Base-by-base conservation (phyloP, 208 protist species). In the Wallacemonas sp. region DNA sequence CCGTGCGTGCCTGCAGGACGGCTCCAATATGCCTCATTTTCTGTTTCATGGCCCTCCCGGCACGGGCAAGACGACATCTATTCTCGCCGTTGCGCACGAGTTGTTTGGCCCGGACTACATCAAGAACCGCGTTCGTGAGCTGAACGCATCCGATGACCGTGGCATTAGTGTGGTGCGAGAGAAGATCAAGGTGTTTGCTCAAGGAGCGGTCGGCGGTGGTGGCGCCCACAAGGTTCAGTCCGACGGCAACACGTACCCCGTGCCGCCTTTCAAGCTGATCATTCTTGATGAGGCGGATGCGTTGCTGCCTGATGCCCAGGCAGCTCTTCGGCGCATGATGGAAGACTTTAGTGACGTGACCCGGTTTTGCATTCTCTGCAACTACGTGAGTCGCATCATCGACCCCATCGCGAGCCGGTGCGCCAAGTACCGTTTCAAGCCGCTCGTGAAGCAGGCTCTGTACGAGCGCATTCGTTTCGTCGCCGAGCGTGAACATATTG, bases 221-320 rank as follows among this genome's bases (percentile, higher is more conserved):
- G 81, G 70, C 30, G 54, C 61, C 15, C 67, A 76, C 41, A 82
- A 77, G 55, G 78, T 84, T 26, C 86, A 93, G 62, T 93, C 88
- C 0, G 90, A 96, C 53, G 90, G 91, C 31, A 86, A 92, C 39
- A 68, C 75, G 19, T 97, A 96, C 67, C 89, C 92, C 9, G 88
- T 95, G 2, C 91, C 92, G 2, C 77, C 82, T n/a, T 98, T 98
- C 82, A 99, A 99, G 84, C 79, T 99, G 6, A 99, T 99, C 70
- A 98, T 99, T 59, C 84, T 99, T 0, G 99, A 99, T 75, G 99
- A 99, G 83, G 98, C 98, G 4, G 99, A 99, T 81, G 95, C 94
- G 41, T 93, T 99, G 85, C 98, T 99, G 26, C 72, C 75, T 0
- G 98, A 99, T 68, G 98, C 99, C 11, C 99, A 99, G 75, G 94